These are phyloP conservation scores for Citeromyces nyonsensis DNA, from an alignment of 805 yeast species.

Conservation along the genomic window DNA sequence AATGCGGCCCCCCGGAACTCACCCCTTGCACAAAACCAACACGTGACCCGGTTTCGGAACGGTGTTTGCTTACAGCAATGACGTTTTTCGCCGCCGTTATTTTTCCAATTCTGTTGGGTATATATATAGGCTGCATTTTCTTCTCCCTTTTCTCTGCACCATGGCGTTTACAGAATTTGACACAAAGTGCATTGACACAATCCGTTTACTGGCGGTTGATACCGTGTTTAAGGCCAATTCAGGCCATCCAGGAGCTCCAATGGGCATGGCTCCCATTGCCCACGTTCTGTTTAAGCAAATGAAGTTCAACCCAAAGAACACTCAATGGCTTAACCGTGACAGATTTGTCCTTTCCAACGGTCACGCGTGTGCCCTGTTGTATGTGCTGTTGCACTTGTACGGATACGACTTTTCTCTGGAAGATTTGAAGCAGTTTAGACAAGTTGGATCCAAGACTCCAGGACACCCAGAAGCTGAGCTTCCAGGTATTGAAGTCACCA, in stretches of 20 bases:
- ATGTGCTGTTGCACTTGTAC: slow-evolving; percentile 70
- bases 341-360: slow-evolving; percentile 93
- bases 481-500: slow-evolving; percentile 92
- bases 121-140: not conserved
- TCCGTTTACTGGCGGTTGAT: slow-evolving; percentile 83
- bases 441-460: slow-evolving; percentile 80
- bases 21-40: too few relatives aligned
- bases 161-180: slow-evolving; percentile 27
- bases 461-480: slow-evolving; percentile 94
- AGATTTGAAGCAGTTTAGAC: slow-evolving; percentile 84
- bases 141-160: not conserved
- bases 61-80: too few relatives aligned
- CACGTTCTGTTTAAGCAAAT: slow-evolving; percentile 72
- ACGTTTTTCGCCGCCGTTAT: too few relatives aligned
- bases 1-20: too few relatives aligned
- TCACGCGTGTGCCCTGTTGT: slow-evolving; percentile 86
- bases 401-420: slow-evolving; percentile 75
- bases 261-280: slow-evolving; percentile 94
- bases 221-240: slow-evolving; percentile 79
- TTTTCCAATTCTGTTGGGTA: not conserved
- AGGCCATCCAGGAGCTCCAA: slow-evolving; percentile 99
- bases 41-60: too few relatives aligned
- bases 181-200: slow-evolving; percentile 42
- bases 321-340: slow-evolving; percentile 89
- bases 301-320: slow-evolving; percentile 82